Conservation (phyloP, 2,329 filamentous ascomycete genomes). For the Colletotrichum musicola region DNA sequence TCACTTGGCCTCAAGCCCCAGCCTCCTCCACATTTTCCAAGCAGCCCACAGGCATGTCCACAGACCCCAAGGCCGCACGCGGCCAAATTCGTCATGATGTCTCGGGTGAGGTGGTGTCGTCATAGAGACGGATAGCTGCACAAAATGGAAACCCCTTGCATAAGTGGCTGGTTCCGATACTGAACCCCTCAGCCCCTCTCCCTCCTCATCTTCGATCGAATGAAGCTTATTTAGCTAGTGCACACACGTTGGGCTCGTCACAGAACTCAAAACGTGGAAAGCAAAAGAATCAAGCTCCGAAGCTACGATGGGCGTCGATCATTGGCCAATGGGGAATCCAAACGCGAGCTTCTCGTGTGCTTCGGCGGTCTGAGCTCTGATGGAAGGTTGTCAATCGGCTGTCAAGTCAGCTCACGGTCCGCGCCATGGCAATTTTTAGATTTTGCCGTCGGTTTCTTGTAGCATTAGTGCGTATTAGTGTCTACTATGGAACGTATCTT, state of each 20-base stretch:
- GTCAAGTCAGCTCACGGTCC: not conserved
- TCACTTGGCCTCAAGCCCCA: not conserved
- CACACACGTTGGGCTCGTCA: not conserved
- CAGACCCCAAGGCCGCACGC: slow-evolving; percentile 30
- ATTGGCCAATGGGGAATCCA: slow-evolving; percentile 22
- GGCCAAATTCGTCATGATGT: slow-evolving; percentile 36
- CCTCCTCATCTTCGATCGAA: not conserved
- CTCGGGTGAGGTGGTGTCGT: slow-evolving; percentile 40
- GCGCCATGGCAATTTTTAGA: not conserved
- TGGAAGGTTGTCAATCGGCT: slow-evolving; percentile 3
- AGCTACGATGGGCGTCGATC: not conserved
- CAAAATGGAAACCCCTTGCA: slow-evolving; percentile 31
- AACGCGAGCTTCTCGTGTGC: not conserved
- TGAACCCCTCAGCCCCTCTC: not conserved
- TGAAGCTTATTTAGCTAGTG: slow-evolving; percentile 11
- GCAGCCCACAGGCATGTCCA: not conserved
- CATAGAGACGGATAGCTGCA: slow-evolving; percentile 28
- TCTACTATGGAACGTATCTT: slow-evolving; percentile 2
- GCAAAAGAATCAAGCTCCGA: not conserved
- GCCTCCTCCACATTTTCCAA: not conserved
- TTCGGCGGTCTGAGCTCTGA: slow-evolving; percentile 14
- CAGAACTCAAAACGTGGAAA: not conserved
- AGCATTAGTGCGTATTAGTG: not conserved
- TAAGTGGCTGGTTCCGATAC: slow-evolving; percentile 37
- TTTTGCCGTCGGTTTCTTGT: too few relatives aligned